Evolutionary conservation across 768 basidiomycete genomes (phyloP), one percentile per base, ranked within the genome.

Genomic region (Postia placenta): DNA sequence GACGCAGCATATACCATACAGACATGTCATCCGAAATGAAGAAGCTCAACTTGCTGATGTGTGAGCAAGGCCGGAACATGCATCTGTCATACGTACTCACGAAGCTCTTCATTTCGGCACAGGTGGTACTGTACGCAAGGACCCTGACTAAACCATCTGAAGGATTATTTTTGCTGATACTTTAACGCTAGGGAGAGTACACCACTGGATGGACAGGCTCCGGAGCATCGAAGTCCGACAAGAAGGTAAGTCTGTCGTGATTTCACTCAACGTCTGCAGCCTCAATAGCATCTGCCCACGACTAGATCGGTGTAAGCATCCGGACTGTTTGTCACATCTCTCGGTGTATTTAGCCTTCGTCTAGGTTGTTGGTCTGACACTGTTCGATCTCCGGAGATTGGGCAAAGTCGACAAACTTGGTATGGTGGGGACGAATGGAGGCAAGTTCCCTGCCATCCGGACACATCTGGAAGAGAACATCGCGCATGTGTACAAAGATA

Each of bases 191-290:
- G 81, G 88, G 89, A 37, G 90, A 94, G 72, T 95, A 95, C 64
- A 95, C 92, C 53, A 95, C 92, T 45, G 92, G 93, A 64, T 95
- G 89, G 88, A 92, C 89, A 9, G 83, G 81, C 11, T 80, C 86
- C 30, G 92, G 92, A n/a, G 90, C 88, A 37, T 94, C 92, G 14
- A 90, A 84, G 61, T 94, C 92, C 4, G 93, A 95, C 70, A 95
- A 95, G 71, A 96, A 92, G 77, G 90, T 87, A 49, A 47, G 71
- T 49, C n/a, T n/a, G n/a, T n/a, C n/a, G n/a, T n/a, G n/a, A n/a
- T n/a, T n/a, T n/a, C n/a, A n/a, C n/a, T n/a, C n/a, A n/a, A n/a
- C n/a, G n/a, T n/a, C n/a, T n/a, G n/a, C n/a, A n/a, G n/a, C n/a
- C n/a, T n/a, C n/a, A n/a, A n/a, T n/a, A n/a, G n/a, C 35, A 42